Base-by-base conservation (phyloP, 805 yeast species). In the Saccharomycopsis oosterbeekiorum region DNA sequence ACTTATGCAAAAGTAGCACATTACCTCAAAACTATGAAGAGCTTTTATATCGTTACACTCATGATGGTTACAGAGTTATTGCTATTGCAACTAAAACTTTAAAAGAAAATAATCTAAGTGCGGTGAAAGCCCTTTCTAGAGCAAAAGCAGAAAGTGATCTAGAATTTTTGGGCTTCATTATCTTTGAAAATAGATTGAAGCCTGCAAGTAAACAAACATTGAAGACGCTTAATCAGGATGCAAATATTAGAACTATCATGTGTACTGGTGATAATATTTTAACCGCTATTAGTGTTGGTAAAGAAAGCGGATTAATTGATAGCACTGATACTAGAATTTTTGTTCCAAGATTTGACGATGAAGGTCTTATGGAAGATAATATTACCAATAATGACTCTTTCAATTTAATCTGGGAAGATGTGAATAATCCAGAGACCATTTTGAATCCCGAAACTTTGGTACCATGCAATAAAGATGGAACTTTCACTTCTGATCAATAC, bases 181-280 rank as follows among this genome's bases (percentile, higher is more conserved):
- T 94, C 2, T 94, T 94, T 75, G 98, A 94, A 70, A 94, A 94
- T 73, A 89, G 90, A 71, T 76, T 94, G 68, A 94, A 94, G 70
- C 74, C 79, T 1, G 76, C 86, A 0, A 87, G 97, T 0, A 77
- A 76, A 9, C 72, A 75, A 0, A 89, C 92, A 0, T 77, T 94
- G 57, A 65, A 72, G 12, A 78, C 82, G 62, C 76, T 94, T 57
- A 75, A 76, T 24, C 24, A 55, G 10, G 77, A 76, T 5, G 97
- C 99, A 0, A 78, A 82, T 24, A 79, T 94, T 57, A 78, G 97
- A 67, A 88, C 94, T 0, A 76, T 91, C 36, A 94, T 94, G 99
- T 94, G 99, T 72, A 94, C 99, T 0, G 99, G 99, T 59, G 99
- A 94, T 72, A 94, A 94, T 70, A 83, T 94, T 19, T 75, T 94